Percentiles rank a stretch among this genome's conserved stretches.
Conservation (phyloP, 2,329 filamentous ascomycete genomes). For the Huntiella savannae region DNA sequence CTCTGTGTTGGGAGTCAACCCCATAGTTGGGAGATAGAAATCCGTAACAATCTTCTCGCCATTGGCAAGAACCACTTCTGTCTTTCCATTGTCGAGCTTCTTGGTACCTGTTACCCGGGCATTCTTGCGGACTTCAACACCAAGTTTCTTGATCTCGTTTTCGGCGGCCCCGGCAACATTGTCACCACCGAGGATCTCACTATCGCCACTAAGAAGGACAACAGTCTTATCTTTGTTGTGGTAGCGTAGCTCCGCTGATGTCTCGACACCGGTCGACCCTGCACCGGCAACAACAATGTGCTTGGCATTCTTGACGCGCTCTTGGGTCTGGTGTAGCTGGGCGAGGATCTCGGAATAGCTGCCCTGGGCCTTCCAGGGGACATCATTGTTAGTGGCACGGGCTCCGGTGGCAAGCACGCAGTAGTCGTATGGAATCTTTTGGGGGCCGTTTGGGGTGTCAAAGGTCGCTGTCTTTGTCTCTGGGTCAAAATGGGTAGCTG, state of each 20-base stretch:
- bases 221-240: constrained; percentile 32
- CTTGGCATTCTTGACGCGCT: constrained; percentile 25
- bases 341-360: constrained; percentile 26
- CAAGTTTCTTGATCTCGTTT: constrained; percentile 31
- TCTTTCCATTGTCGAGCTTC: constrained; percentile 25
- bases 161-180: constrained; percentile 23
- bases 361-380: constrained; percentile 34
- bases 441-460: constrained; percentile 14
- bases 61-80: constrained; percentile 26
- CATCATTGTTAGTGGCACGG: constrained; percentile 20
- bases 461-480: constrained; percentile 21
- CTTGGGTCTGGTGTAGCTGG: constrained; percentile 23
- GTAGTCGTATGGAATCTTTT: constrained; percentile 30
- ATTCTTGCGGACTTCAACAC: constrained; percentile 27
- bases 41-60: constrained; percentile 32
- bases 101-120: constrained; percentile 22
- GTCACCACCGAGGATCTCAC: constrained; percentile 27
- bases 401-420: constrained; percentile 39
- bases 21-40: constrained; percentile 36
- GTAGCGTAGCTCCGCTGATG: constrained; percentile 33
- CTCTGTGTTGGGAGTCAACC: constrained; percentile 34
- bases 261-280: constrained; percentile 36
- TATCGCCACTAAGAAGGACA: constrained; percentile 25
- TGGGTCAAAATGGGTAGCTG: constrained; percentile 24
- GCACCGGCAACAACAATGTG: constrained; percentile 38